These are phyloP conservation scores for Pseudogymnoascus pannorum DNA, from an alignment of 2,329 filamentous ascomycete species.

Conservation along the genomic window DNA sequence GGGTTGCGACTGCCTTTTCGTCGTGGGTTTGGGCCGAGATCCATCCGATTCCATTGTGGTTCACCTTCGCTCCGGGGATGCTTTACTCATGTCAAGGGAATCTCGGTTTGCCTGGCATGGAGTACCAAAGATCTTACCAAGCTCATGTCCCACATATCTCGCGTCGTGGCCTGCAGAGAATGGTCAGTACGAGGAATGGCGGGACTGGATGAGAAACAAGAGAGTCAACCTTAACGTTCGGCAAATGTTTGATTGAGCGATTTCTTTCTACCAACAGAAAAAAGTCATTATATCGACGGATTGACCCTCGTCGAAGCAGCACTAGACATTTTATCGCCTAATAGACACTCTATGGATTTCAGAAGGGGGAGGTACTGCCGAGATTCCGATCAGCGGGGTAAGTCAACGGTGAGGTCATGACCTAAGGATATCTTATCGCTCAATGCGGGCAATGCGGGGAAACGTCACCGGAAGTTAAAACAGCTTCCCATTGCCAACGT, in stretches of 20 bases:
- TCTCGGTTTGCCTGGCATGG: slow-evolving; percentile 92
- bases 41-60: slow-evolving; percentile 40
- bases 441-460: not conserved
- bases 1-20: slow-evolving; percentile 84
- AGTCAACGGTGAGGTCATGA: not conserved
- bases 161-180: slow-evolving; percentile 59
- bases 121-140: slow-evolving; percentile 75
- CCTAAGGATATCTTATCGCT: slow-evolving; percentile 1
- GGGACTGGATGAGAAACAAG: slow-evolving; percentile 82
- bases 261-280: not conserved
- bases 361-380: not conserved
- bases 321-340: not conserved
- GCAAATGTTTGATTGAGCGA: slow-evolving; percentile 61
- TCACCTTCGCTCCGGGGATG: slow-evolving; percentile 75
- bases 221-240: slow-evolving; percentile 87
- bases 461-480: not conserved
- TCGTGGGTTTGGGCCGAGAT: slow-evolving; percentile 55
- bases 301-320: not conserved
- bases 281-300: not conserved
- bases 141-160: slow-evolving; percentile 71
- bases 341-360: not conserved
- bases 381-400: slow-evolving; percentile 1
- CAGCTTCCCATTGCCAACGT: not conserved
- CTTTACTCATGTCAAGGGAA: slow-evolving; percentile 76
- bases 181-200: slow-evolving; percentile 53